Conservation (phyloP, 1,139 yeast genomes). For the Diutina scorzettiae region DNA sequence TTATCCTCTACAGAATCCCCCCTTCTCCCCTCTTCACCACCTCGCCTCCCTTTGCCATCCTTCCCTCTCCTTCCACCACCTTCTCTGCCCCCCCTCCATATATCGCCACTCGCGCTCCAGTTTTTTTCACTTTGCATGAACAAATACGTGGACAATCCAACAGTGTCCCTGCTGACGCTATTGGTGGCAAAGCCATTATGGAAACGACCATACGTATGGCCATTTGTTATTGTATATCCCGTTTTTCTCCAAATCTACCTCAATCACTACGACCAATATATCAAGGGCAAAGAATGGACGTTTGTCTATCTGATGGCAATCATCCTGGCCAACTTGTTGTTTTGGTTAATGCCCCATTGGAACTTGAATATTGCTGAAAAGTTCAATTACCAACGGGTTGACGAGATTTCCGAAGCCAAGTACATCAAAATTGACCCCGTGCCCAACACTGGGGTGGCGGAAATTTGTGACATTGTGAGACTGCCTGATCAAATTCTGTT, state of each 20-base stretch:
- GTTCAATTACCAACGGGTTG: constrained; percentile 57
- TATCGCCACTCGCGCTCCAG: background rate
- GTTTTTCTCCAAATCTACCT: constrained; percentile 54
- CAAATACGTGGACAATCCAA: constrained; percentile 40
- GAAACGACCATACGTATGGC: constrained; percentile 73
- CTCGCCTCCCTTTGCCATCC: too few species aligned
- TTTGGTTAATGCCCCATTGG: constrained; percentile 96
- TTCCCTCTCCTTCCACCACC: too few species aligned
- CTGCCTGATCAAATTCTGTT: constrained; percentile 51
- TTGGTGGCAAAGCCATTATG: constrained; percentile 55
- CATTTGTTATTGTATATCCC: constrained; percentile 74
- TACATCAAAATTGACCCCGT: constrained; percentile 71
- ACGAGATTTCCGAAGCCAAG: constrained; percentile 47
- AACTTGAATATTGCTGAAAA: constrained; percentile 55
- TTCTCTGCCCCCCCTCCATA: too few species aligned
- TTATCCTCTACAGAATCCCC: too few species aligned
- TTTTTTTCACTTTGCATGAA: constrained; percentile 16
- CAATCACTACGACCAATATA: constrained; percentile 64
- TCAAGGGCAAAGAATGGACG: constrained; percentile 78
- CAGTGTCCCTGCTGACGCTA: constrained; percentile 54
- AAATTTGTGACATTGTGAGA: constrained; percentile 54
- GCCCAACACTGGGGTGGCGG: constrained; percentile 78
- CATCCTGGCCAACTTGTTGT: constrained; percentile 57
- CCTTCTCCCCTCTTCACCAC: too few species aligned
- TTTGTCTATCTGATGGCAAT: constrained; percentile 74